Base-by-base conservation (phyloP, 2,329 filamentous ascomycete genomes). In the Talaromyces islandicus region DNA sequence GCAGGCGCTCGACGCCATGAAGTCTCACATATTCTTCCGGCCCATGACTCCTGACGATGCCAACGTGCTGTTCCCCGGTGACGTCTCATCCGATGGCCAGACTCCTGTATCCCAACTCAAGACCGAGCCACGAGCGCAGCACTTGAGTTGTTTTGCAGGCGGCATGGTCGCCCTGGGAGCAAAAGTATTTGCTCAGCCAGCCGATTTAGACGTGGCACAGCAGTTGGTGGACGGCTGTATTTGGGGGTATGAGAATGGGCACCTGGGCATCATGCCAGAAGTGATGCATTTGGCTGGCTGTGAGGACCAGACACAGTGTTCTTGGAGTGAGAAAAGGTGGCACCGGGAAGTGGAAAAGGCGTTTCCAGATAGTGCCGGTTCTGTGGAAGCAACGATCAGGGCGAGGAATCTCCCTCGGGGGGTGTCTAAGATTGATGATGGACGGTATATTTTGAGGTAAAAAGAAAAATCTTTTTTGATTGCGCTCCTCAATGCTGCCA, bases 191-290 rank as follows among this genome's bases (percentile, higher is more conserved):
- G 73, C 78, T 25, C 73, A 77, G 12, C 74, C 76, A 0, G 73
- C 77, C 5, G 80, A 85, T 38, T 68, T 83, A n/a, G 73, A 77
- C 7, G 70, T 81, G 12, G 83, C 78, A 10, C 68, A 75, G 9
- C 80, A 79, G 60, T 69, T 85, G 6, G 80, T 81, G 0, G 77
- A 84, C 54, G 83, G 82, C 5, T 85, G 83, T 64, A 75, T 83
- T 9, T 85, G 81, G 81, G 79, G 78, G 0, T 83, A 84, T 63
- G 74, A 80, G 27, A 73, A 68, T 4, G 80, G 77, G 57, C 73
- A 75, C 0, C 76, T 75, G 2, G 81, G 81, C 1, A 81, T 85
- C 62, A 84, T 84, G 81, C 82, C 83, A 0, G 83, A 85, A 63
- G 68, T 70, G 0, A 79, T 80, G 61, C 67, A 71, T 5, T 69